Evolutionary conservation across 2,329 filamentous ascomycete species (phyloP), one percentile per base, ranked within the genome.

Genomic region (Capronia coronata): DNA sequence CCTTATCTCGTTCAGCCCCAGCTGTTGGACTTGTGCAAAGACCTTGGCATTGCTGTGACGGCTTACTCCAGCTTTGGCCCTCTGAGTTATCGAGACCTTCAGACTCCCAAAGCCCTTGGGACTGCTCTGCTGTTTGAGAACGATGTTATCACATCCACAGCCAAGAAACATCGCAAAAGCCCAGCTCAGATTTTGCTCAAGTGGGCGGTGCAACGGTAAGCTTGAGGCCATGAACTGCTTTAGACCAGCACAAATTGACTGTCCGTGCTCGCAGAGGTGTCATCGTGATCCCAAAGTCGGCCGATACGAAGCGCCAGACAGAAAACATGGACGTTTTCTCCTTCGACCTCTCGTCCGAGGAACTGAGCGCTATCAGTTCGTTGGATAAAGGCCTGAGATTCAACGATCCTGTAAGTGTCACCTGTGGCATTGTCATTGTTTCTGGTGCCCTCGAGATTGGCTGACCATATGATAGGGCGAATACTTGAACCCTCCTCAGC

Each of bases 111-210:
- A 81, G 86, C 78, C 70, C 83, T 68, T 74, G 80, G 59, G 84
- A 85, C 23, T 25, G 23, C 45, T 6, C 19, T 48, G 48, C 76
- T 94, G 51, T 83, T 93, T 65, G 76, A 89, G 64, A 78, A 87
- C 66, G 69, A 77, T 18, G 69, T 75, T 48, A 74, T 94, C 67
- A 79, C 76, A 59, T 64, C 61, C 44, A 76, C 89, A 55, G 83
- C 86, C 16, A 67, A 76, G 62, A 88, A 85, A 73, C 75, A 87
- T 64, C 72, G 72, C 65, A 87, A 85, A 75, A 81, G 82, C 6
- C 75, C 87, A 4, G 84, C 86, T n/a, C 88, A 95, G 76, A 76
- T 94, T 23, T 76, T 94, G 55, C 76, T 95, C 59, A 79, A 87
- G 61, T 95, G 89, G 89, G 80, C 87, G 19, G 93, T 87, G 14